Evolutionary conservation across 768 basidiomycete species (phyloP).

Genomic region (Agrocybe praecox): DNA sequence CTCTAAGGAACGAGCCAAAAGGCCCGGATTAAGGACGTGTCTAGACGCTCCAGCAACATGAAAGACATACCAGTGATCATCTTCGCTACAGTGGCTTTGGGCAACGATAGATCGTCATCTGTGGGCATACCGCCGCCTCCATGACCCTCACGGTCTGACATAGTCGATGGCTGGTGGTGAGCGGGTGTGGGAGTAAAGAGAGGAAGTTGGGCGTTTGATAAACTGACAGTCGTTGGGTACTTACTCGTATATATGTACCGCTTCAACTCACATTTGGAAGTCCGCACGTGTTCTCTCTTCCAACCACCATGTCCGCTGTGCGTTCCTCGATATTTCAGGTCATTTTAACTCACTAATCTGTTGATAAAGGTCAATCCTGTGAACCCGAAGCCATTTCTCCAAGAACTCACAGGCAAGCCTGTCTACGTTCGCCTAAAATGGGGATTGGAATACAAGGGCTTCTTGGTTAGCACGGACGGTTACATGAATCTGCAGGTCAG

Average conservation of each 20-base stretch:
- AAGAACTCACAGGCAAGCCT: constrained; percentile 97
- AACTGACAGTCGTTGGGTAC: background rate
- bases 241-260: background rate
- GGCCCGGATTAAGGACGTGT: constrained; percentile 9
- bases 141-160: constrained; percentile 92
- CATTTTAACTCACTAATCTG: constrained; percentile 4
- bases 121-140: constrained; percentile 55
- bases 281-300: constrained; percentile 41
- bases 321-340: constrained; percentile 26
- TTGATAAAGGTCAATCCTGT: constrained; percentile 78
- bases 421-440: constrained; percentile 96
- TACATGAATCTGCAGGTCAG: constrained; percentile 99
- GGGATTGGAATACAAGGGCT: constrained; percentile 99
- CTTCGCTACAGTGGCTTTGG: constrained; percentile 97
- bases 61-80: constrained; percentile 80
- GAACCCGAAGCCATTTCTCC: constrained; percentile 98
- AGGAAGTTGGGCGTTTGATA: constrained; percentile 1
- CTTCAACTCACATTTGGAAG: constrained; percentile 27
- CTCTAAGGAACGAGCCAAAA: constrained; percentile 51
- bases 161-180: constrained; percentile 27
- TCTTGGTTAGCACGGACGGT: constrained; percentile 96
- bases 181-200: background rate
- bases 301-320: constrained; percentile 71
- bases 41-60: background rate
- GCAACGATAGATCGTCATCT: constrained; percentile 94